Base-by-base conservation (phyloP, 2,329 filamentous ascomycete genomes). In the Alternaria dauci region DNA sequence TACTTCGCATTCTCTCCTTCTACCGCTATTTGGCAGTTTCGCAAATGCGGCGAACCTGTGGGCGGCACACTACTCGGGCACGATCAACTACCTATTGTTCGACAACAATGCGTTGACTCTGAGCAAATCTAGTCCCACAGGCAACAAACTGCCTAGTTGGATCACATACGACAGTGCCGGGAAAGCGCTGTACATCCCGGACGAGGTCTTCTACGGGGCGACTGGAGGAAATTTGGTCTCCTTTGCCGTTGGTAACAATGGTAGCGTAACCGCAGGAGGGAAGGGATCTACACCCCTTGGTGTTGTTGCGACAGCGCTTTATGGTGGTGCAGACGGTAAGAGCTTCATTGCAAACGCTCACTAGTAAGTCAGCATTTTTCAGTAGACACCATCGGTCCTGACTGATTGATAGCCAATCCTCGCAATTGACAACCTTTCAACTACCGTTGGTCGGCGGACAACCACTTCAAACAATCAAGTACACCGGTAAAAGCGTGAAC, bases 401-500 rank as follows among this genome's bases (percentile, higher is more conserved):
- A 69, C 25, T 18, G 32, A 34, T 4, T 36, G 9, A 52, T 28
- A 76, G 72, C 53, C 65, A 70, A 62, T 55, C 74, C n/a, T 76
- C 73, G 4, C 71, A 73, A 20, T 25, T 77, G 25, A 72, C 74
- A 0, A 78, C 74, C 4, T 78, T 75, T 66, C 77, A 76, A 62
- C 66, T 78, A 28, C 76, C 76, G 2, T 63, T 78, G 53, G 71
- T 39, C 34, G 68, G 67, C 23, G 68, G 68, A 16, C 66, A 70
- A 51, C 66, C 72, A 8, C 65, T 75, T 1, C 73, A 76, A 50
- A 68, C 70, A 8, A 23, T 77, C 20, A 73, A 74, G 51, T 76
- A 70, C 41, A 75, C 67, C 2, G 67, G 66, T 6, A 78, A 79
- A 0, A 84, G 84, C 0, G 78, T 83, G 11, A 76, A 79, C 46